Evolutionary conservation across 2,329 filamentous ascomycete species (phyloP), one percentile per base, ranked within the genome.

Genomic region (Sarocladium oryzae): DNA sequence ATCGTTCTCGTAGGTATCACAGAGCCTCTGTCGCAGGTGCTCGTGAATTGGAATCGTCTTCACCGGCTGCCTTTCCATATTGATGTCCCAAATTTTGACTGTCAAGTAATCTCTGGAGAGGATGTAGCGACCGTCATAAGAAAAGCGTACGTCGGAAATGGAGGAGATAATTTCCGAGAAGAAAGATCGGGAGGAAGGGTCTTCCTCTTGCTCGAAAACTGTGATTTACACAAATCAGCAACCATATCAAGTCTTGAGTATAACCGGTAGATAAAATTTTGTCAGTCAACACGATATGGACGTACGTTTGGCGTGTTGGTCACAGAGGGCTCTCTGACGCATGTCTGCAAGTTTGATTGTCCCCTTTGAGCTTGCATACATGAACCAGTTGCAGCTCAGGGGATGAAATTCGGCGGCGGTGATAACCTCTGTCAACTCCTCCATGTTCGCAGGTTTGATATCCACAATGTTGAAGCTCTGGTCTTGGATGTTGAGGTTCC

Each of bases 391-490:
- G 79, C 93, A 99, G 76, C 91, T 96, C 63, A 85, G 77, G 5
- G 93, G 93, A 66, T 99, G 93, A 64, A 99, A 99, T 66, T 99
- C 93, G 51, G 93, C 93, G 37, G 93, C 93, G 11, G 93, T 99
- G 65, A 99, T 97, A 60, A 99, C 93, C 70, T 99, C 93, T 1
- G 93, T 99, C 57, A 99, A 78, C 74, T 99, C 93, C 71, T 99
- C 93, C 93, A 99, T 99, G 69, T 99, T 99, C 36, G 93, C 93
- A 8, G 93, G 93, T 71, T 99, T 99, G 77, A 99, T 99, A 69
- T 99, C 93, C 56, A 99, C 93, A 66, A 99, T 99, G 73, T 99
- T 99, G 81, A 99, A 99, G 75, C 93, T 97, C 73, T 97, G 92
- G 62, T 97, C 92, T 69, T 99, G 93, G 57, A 99, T 99, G 71